Evolutionary conservation across 331 rosid genomes (phyloP), one percentile per base, ranked within the genome.

Genomic region (Malus hybrid): DNA sequence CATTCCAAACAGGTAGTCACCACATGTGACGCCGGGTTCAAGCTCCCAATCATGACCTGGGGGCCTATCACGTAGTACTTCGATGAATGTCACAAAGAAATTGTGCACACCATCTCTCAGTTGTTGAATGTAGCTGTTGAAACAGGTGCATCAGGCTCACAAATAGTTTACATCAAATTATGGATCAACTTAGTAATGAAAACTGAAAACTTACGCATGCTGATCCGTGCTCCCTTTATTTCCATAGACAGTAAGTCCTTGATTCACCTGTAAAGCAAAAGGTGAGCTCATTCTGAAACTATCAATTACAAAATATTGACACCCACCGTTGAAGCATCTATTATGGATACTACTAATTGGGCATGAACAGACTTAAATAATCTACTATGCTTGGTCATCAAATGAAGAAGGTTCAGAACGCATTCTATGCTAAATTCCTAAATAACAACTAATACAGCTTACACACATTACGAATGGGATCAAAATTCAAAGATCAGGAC

Each of bases 31-130:
- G 74, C 99, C 99, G 7, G 99, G 99, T 81, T 94, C 99, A 70
- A 94, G 99, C 85, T 94, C 99, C 99, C 97, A 94, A 82, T 94
- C 99, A 68, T 94, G 99, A 80, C 99, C 99, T 1, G 97, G 99
- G 68, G 99, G 97, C 82, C 99, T 94, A 89, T 94, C 99, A 6
- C 93, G 92, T 60, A 94, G 85, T 55, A 94, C 99, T 89, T 92
- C 99, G 22, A 94, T 94, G 91, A 94, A 94, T 62, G 97, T 94
- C 74, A 36, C 99, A 54, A 91, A 92, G 83, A 94, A 94, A 84
- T 94, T 94, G 87, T 94, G 99, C 22, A 91, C 97, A 1, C 99
- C 99, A 29, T 94, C 99, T 86, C 99, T 90, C 79, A 94, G 85
- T 84, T 94, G 99, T 76, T 94, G 99, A 81, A 94, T 94, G 74